Evolutionary conservation across 257 asterid species (phyloP).

Genomic region (Vinca minor): DNA sequence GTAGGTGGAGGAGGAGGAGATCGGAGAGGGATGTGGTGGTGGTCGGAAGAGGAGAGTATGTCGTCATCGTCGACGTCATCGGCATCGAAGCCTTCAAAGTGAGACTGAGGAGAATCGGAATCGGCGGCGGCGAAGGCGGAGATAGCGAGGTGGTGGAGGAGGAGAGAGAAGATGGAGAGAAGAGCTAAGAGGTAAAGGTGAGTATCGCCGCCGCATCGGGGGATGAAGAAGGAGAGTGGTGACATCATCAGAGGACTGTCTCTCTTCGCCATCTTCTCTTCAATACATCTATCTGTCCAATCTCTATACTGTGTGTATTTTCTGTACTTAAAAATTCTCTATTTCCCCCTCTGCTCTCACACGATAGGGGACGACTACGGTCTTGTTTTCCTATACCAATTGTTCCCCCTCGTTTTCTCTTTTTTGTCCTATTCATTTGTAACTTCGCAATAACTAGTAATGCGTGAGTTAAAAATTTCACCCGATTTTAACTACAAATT

Average conservation of each 20-base stretch:
- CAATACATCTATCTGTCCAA: no score
- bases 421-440: no score
- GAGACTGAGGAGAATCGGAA: slow-evolving; percentile 33
- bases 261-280: not conserved
- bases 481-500: no score
- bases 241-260: slow-evolving; percentile 27
- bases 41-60: slow-evolving; percentile 32
- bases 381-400: no score
- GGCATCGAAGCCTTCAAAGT: slow-evolving; percentile 93
- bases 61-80: slow-evolving; percentile 59
- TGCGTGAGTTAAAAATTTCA: no score
- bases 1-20: slow-evolving; percentile 46
- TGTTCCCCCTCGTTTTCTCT: no score
- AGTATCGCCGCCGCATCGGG: slow-evolving; percentile 41
- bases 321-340: no score
- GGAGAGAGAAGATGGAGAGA: slow-evolving; percentile 51
- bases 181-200: slow-evolving; percentile 42
- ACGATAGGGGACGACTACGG: no score
- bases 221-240: slow-evolving; percentile 44
- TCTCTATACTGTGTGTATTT: no score
- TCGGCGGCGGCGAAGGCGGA: slow-evolving; percentile 43
- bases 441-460: no score
- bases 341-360: no score
- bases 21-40: slow-evolving; percentile 45
- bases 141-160: slow-evolving; percentile 51